Percentiles rank a stretch among this genome's conserved stretches.
phyloP scores from a whole-genome alignment of 208 protist genomes.

The Crithidia acanthocephali region DNA sequence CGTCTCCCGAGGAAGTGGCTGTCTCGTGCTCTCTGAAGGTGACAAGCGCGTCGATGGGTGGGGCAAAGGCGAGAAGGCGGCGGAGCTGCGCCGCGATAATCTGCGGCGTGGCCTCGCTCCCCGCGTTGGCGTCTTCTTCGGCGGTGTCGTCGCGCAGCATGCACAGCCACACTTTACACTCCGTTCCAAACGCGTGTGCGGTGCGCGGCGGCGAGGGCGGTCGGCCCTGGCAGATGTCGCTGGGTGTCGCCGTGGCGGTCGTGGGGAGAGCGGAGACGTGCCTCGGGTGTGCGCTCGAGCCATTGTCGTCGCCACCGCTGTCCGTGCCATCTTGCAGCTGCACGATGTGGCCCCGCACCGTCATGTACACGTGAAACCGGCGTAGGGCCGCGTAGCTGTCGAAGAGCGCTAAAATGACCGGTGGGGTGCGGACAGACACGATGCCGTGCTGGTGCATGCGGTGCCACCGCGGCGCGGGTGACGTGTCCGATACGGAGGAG shows the following conservation, averaged over 20 bases:
- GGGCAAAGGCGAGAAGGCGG: constrained; percentile 23
- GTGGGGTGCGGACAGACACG: not conserved
- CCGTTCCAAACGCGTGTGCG: constrained; percentile 21
- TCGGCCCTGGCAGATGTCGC: not conserved
- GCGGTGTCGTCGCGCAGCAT: constrained; percentile 64
- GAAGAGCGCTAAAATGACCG: constrained; percentile 60
- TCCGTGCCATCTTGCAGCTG: constrained; percentile 53
- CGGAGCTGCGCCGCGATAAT: constrained; percentile 24
- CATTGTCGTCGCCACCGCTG: not conserved
- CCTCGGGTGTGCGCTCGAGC: not conserved
- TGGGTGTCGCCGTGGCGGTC: not conserved
- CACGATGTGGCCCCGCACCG: constrained; percentile 66
- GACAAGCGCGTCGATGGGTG: constrained; percentile 42
- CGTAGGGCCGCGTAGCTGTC: constrained; percentile 59
- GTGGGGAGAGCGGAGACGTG: not conserved
- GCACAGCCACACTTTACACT: constrained; percentile 67
- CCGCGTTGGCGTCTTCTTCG: constrained; percentile 17
- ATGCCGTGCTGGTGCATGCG: not conserved
- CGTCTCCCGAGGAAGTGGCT: not conserved
- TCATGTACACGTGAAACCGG: constrained; percentile 79
- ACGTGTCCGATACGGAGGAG: not conserved
- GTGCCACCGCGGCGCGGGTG: not conserved
- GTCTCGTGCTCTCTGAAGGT: constrained; percentile 34
- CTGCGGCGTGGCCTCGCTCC: constrained; percentile 6
- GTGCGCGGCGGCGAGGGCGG: constrained; percentile 14